These are phyloP conservation scores for Boletus edulis DNA, from an alignment of 768 basidiomycete genomes.

Conservation along the genomic window DNA sequence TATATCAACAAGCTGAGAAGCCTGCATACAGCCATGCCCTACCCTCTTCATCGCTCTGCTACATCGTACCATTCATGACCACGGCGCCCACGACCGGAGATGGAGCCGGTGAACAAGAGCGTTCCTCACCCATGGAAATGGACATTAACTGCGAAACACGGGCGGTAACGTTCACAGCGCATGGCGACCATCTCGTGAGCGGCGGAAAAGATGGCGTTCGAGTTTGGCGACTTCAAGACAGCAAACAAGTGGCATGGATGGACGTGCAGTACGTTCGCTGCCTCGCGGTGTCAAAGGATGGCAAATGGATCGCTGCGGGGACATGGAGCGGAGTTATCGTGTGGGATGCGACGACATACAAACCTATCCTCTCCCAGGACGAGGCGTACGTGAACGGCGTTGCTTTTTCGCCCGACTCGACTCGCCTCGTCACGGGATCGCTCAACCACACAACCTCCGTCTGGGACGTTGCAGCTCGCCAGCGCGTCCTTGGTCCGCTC, in stretches of 20 bases:
- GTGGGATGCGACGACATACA: constrained; percentile 1
- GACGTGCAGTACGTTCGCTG: background rate
- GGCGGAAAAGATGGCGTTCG: background rate
- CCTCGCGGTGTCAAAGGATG: constrained; percentile 5
- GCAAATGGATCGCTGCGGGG: constrained; percentile 2
- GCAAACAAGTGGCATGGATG: background rate
- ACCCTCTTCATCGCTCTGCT: background rate
- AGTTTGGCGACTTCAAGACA: background rate
- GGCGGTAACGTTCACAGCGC: background rate
- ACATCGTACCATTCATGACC: background rate
- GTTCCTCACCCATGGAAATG: background rate
- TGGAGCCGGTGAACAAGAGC: background rate
- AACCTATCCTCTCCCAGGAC: background rate
- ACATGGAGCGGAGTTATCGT: background rate
- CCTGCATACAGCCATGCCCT: too few relatives aligned
- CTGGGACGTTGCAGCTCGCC: background rate
- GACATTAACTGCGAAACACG: background rate
- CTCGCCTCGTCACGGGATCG: background rate
- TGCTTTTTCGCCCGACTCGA: constrained; percentile 7
- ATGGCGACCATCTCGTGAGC: background rate
- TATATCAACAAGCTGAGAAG: too few relatives aligned
- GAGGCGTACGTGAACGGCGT: background rate
- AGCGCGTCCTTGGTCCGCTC: background rate
- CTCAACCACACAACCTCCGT: background rate
- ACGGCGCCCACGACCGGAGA: background rate